phyloP scores from a whole-genome alignment of 2,329 filamentous ascomycete species.

The Talaromyces sp. region DNA sequence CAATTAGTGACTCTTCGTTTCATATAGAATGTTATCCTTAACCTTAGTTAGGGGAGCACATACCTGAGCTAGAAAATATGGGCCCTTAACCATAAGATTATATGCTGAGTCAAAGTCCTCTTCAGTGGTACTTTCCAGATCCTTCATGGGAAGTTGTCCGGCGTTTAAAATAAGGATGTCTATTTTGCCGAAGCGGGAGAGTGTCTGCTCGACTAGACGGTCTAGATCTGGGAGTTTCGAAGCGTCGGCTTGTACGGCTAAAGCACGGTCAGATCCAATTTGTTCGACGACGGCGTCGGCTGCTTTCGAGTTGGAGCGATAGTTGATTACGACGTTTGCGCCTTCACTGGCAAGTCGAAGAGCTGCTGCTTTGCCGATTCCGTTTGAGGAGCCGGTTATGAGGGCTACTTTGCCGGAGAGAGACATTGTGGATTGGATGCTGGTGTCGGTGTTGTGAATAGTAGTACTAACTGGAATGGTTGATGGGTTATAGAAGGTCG shows the following conservation, averaged over 20 bases:
- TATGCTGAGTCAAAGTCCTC: conserved; percentile 55
- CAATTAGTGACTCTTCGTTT: neutral
- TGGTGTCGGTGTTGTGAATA: neutral
- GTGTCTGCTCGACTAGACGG: conserved; percentile 53
- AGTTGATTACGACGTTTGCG: conserved; percentile 55
- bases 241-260: conserved; percentile 61
- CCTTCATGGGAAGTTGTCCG: conserved; percentile 54
- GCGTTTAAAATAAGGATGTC: conserved; percentile 64
- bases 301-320: conserved; percentile 57
- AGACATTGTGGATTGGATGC: conserved; percentile 20
- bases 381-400: conserved; percentile 46
- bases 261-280: conserved; percentile 51
- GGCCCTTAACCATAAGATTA: conserved; percentile 60
- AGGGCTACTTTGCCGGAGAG: conserved; percentile 38
- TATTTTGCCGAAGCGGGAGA: conserved; percentile 57
- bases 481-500: no score
- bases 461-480: no score
- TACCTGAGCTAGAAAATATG: conserved; percentile 53
- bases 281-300: conserved; percentile 58
- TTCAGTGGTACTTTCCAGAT: conserved; percentile 54
- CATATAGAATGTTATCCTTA: no score
- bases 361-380: conserved; percentile 45
- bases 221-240: conserved; percentile 51
- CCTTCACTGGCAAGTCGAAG: conserved; percentile 43
- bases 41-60: no score